These are phyloP conservation scores for Boletus subcaerulescens DNA, from an alignment of 768 basidiomycete genomes.

Conservation along the genomic window DNA sequence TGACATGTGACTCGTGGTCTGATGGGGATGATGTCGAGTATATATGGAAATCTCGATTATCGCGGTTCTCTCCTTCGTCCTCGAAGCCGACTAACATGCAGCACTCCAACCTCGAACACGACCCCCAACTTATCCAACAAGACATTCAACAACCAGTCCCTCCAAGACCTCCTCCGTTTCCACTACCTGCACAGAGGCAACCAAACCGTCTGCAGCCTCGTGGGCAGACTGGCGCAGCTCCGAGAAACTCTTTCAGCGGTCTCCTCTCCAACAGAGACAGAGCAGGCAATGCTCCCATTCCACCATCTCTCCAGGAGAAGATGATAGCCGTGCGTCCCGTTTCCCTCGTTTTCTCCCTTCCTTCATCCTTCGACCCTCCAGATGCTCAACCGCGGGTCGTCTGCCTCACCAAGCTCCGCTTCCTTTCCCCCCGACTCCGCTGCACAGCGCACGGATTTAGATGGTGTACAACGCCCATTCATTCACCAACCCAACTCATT, in stretches of 20 bases:
- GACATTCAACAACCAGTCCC: no score
- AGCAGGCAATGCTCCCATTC: conserved; percentile 64
- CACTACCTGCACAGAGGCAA: conserved; percentile 8
- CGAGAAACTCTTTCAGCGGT: conserved; percentile 33
- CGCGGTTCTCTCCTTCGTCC: conserved; percentile 19
- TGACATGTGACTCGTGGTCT: neutral
- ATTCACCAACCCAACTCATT: conserved; percentile 36
- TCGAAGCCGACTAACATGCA: conserved; percentile 21
- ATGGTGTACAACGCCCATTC: conserved; percentile 28
- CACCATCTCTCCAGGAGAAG: conserved; percentile 87
- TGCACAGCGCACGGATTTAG: conserved; percentile 37
- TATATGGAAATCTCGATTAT: conserved; percentile 38
- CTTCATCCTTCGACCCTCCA: conserved; percentile 26
- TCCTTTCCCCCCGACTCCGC: conserved; percentile 40
- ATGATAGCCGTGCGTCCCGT: conserved; percentile 74
- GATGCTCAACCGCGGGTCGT: conserved; percentile 46
- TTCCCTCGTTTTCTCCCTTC: neutral
- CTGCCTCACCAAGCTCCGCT: conserved; percentile 24
- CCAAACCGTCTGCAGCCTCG: conserved; percentile 14
- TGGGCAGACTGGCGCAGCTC: conserved; percentile 9
- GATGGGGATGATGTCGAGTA: conserved; percentile 11
- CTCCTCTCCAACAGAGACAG: conserved; percentile 45
- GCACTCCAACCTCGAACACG: conserved; percentile 15
- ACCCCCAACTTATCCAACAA: neutral
- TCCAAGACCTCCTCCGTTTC: neutral